Percentiles rank a stretch among this genome's conserved stretches.
These are phyloP conservation scores for Coemansia sp. DNA, from an alignment of 192 early-diverging fungal genomes.

Conservation along the genomic window DNA sequence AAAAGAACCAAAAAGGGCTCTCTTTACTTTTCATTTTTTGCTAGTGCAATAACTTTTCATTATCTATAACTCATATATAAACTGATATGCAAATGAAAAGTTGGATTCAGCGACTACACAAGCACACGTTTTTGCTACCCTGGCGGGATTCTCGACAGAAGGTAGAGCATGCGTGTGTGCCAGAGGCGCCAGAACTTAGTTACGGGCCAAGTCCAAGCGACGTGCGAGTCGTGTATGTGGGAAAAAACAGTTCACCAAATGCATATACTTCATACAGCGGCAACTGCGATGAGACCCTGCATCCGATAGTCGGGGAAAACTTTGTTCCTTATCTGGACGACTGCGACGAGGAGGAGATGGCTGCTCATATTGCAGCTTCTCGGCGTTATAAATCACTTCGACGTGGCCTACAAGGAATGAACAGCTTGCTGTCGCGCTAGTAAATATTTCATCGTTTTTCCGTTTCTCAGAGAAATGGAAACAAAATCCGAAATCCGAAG, in stretches of 20 bases:
- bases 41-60: background rate
- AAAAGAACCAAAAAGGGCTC: background rate
- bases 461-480: background rate
- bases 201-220: slow-evolving; percentile 5
- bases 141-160: background rate
- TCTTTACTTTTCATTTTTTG: background rate
- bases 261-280: slow-evolving; percentile 8
- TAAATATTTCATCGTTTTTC: background rate
- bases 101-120: slow-evolving; percentile 17
- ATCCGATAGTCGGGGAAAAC: slow-evolving; percentile 13
- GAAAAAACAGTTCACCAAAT: slow-evolving; percentile 14
- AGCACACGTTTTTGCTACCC: slow-evolving; percentile 8
- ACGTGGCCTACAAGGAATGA: background rate
- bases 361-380: slow-evolving; percentile 23
- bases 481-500: background rate
- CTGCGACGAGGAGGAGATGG: slow-evolving; percentile 33
- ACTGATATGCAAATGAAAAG: background rate
- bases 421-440: background rate
- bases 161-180: background rate
- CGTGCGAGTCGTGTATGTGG: slow-evolving; percentile 23
- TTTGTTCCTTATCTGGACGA: slow-evolving; percentile 44
- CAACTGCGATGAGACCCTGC: background rate
- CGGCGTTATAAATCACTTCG: slow-evolving; percentile 16
- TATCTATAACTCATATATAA: background rate
- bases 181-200: background rate